A percentile compares a stretch with the other conserved stretches of the same genome.
phyloP scores from a whole-genome alignment of 1,284 basidiomycete species.

The Irpex rosettiformis region DNA sequence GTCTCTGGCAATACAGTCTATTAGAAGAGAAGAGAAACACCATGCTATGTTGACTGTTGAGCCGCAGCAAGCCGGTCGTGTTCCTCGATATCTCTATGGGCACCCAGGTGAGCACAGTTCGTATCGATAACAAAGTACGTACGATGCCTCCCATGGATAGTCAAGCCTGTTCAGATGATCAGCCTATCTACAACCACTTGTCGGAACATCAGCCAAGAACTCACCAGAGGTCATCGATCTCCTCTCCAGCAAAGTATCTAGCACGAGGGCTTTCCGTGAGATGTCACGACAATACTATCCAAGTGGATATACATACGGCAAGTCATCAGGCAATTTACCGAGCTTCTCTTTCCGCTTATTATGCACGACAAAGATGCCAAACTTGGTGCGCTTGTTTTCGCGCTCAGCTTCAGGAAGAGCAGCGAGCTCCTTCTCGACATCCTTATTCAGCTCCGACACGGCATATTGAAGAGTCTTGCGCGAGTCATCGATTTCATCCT shows the following conservation, averaged over 20 bases:
- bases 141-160: conserved; percentile 83
- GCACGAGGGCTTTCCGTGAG: background rate
- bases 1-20: background rate
- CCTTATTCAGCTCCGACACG: conserved; percentile 80
- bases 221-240: conserved; percentile 54
- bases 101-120: conserved; percentile 2
- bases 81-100: conserved; percentile 68
- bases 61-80: conserved; percentile 61
- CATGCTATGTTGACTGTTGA: conserved; percentile 14
- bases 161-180: conserved; percentile 56
- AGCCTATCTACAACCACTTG: too few species aligned
- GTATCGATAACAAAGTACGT: conserved; percentile 29
- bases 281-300: background rate
- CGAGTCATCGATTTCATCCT: conserved; percentile 96
- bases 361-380: conserved; percentile 92
- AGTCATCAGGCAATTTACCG: conserved; percentile 63
- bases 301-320: conserved; percentile 45
- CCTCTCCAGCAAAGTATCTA: conserved; percentile 69
- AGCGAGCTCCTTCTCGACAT: conserved; percentile 74
- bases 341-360: conserved; percentile 90
- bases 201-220: conserved; percentile 20
- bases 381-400: conserved; percentile 72
- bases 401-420: conserved; percentile 67
- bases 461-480: conserved; percentile 90
- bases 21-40: background rate